These are phyloP conservation scores for Saccharomycopsis sp. DNA, from an alignment of 805 yeast species.

Conservation along the genomic window DNA sequence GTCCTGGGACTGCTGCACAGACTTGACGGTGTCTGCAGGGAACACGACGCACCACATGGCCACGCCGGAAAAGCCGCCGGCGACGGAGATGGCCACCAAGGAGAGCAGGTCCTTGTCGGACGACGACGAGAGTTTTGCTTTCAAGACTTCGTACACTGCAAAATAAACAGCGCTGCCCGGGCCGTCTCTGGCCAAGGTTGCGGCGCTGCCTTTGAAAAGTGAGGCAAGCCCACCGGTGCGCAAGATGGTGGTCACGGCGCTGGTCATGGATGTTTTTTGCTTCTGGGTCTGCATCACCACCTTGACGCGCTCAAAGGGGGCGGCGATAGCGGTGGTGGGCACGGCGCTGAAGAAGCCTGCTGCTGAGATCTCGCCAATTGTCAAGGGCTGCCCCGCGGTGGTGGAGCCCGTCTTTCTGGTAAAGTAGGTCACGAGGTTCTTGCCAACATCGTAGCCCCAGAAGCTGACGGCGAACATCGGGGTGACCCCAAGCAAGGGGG, in stretches of 20 bases:
- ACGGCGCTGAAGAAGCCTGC: slow-evolving; percentile 94
- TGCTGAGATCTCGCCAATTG: slow-evolving; percentile 65
- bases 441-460: slow-evolving; percentile 97
- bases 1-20: slow-evolving; percentile 63
- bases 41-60: slow-evolving; percentile 95
- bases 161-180: slow-evolving; percentile 95
- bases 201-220: slow-evolving; percentile 81
- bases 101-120: slow-evolving; percentile 44
- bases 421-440: slow-evolving; percentile 49
- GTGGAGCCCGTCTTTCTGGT: too few species aligned
- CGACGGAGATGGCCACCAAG: slow-evolving; percentile 65
- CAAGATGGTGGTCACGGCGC: slow-evolving; percentile 59
- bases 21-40: slow-evolving; percentile 93
- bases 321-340: slow-evolving; percentile 94
- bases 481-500: slow-evolving; percentile 93
- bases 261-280: slow-evolving; percentile 34
- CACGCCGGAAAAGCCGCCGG: slow-evolving; percentile 95
- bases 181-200: slow-evolving; percentile 93
- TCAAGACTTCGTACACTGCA: slow-evolving; percentile 84
- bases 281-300: slow-evolving; percentile 80
- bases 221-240: slow-evolving; percentile 76
- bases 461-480: slow-evolving; percentile 98
- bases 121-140: slow-evolving; percentile 44
- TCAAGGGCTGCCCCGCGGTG: slow-evolving; percentile 31
- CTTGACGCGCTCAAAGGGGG: slow-evolving; percentile 93